phyloP scores from a whole-genome alignment of 768 basidiomycete species.

The Melanogaster broomeanus region DNA sequence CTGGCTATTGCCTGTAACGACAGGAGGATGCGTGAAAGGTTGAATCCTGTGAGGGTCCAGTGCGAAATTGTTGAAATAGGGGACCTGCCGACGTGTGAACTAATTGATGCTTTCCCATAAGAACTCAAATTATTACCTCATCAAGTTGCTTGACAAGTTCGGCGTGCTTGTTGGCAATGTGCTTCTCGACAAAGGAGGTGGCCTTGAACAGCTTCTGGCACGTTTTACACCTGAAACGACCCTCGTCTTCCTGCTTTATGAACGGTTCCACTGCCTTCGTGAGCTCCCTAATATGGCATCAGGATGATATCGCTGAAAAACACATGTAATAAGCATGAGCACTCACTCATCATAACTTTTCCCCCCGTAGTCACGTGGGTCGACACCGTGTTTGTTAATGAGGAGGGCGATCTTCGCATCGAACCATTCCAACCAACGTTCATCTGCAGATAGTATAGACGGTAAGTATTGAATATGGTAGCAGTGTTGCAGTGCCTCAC shows the following conservation, averaged over 20 bases:
- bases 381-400: slow-evolving; percentile 75
- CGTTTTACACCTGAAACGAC: slow-evolving; percentile 94
- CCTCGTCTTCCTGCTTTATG: slow-evolving; percentile 95
- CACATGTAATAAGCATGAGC: slow-evolving; percentile 16
- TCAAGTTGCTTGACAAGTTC: slow-evolving; percentile 83
- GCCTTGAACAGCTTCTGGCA: slow-evolving; percentile 99
- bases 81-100: slow-evolving; percentile 51
- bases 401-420: slow-evolving; percentile 85
- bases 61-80: slow-evolving; percentile 94
- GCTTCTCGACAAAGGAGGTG: slow-evolving; percentile 95
- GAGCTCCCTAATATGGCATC: slow-evolving; percentile 60
- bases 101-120: slow-evolving; percentile 11
- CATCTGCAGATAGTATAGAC: slow-evolving; percentile 49
- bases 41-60: slow-evolving; percentile 94
- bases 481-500: slow-evolving; percentile 38
- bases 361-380: slow-evolving; percentile 87
- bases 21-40: slow-evolving; percentile 79
- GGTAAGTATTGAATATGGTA: slow-evolving; percentile 11
- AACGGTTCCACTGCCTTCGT: slow-evolving; percentile 74
- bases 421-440: slow-evolving; percentile 87
- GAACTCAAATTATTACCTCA: slow-evolving; percentile 55
- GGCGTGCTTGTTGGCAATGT: slow-evolving; percentile 92
- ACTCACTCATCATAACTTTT: slow-evolving; percentile 88
- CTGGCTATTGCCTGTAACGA: slow-evolving; percentile 63
- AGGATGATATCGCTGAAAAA: slow-evolving; percentile 13